phyloP scores from a whole-genome alignment of 257 asterid species.

The Scutellaria baicalensis region DNA sequence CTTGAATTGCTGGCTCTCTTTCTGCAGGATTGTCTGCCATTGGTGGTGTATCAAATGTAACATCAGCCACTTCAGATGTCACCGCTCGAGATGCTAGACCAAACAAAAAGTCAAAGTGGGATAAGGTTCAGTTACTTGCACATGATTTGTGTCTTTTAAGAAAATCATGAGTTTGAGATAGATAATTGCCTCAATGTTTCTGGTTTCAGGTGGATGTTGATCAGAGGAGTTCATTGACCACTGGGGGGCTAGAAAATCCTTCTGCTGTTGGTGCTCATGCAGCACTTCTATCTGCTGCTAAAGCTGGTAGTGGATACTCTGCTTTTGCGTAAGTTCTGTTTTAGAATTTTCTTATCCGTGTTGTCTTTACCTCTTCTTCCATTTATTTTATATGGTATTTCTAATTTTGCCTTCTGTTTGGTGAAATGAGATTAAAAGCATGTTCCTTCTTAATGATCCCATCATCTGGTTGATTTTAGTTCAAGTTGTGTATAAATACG shows the following conservation, averaged over 20 bases:
- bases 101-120: slow-evolving; percentile 98
- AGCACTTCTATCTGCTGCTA: slow-evolving; percentile 66
- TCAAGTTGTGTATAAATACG: neutral
- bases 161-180: slow-evolving; percentile 2
- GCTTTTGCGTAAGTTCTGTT: slow-evolving; percentile 82
- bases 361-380: neutral
- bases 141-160: slow-evolving; percentile 4
- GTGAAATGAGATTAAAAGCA: neutral
- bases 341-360: neutral
- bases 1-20: neutral
- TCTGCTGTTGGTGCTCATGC: slow-evolving; percentile 66
- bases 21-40: slow-evolving; percentile 26
- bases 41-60: slow-evolving; percentile 24
- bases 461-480: neutral
- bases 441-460: neutral
- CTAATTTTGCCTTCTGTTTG: neutral
- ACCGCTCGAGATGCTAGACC: slow-evolving; percentile 72
- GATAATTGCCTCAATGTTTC: neutral
- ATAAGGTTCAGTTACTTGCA: slow-evolving; percentile 53
- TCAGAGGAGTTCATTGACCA: slow-evolving; percentile 30
- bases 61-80: slow-evolving; percentile 35
- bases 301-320: slow-evolving; percentile 91
- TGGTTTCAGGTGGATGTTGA: slow-evolving; percentile 74
- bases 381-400: neutral
- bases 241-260: slow-evolving; percentile 52